Base-by-base conservation (phyloP, 2,329 filamentous ascomycete species). In the Madurella fahalii region DNA sequence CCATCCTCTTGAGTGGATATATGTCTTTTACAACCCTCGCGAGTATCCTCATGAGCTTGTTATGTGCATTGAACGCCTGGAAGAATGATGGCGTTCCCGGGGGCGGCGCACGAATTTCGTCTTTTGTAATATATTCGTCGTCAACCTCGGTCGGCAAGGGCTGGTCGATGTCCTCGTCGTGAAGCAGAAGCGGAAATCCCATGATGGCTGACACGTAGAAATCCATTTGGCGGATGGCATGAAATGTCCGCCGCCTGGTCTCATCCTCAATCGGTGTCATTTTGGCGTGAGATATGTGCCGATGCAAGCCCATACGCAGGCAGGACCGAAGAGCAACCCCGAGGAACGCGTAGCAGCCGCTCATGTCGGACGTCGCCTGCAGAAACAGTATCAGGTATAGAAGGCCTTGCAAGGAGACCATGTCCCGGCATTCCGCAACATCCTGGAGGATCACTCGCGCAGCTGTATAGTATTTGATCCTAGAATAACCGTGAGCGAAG, bases 381-480 rank as follows among this genome's bases (percentile, higher is more conserved):
- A 93, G 77, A 65, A 92, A 94, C 2, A 93, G 74, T 47, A 91
- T 87, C 79, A 91, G 88, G 67, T 90, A 91, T 17, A 91, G 73
- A 7, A 94, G 77, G 2, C 86, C 83, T 68, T 94, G 89, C 9
- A 93, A 73, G 1, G 88, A 88, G 17, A 78, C 81, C 42, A 93
- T 74, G 65, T 92, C 88, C 45, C 88, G 83, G 62, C 87, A 91
- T 56, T 86, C 83, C 1, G 82, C 83, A 42, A 85, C 74, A 58
- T 86, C 83, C 53, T 82, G 77, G 46, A 92, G 73, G 54, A 91
- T 75, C 42, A 81, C 73, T 52, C 87, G 80, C 5, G 87, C 82
- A 2, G 80, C 79, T 61, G 81, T 82, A 67, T 90, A 91, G 60
- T 89, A 93, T 74, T 88, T 89, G 59, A 87, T 77, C 31, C 89